Evolutionary conservation across 352 stramenopile species (phyloP).

Genomic region (Globisporangium acanthophoron): DNA sequence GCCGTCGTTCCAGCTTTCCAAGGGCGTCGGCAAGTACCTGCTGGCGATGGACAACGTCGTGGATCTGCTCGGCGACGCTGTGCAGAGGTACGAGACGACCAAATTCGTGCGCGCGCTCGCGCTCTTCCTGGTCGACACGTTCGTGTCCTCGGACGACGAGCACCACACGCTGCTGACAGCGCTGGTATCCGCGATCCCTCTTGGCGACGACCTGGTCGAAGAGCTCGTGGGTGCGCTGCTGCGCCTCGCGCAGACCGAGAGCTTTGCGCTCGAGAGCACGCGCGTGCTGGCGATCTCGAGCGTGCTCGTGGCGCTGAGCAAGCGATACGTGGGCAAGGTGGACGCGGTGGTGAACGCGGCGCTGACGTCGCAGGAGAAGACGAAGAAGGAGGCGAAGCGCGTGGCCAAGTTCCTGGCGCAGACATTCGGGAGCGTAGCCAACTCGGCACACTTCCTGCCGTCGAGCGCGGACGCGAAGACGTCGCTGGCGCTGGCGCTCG

Average conservation of each 20-base stretch:
- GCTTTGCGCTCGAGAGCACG: slow-evolving; percentile 30
- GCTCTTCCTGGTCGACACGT: slow-evolving; percentile 39
- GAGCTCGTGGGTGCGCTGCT: slow-evolving; percentile 50
- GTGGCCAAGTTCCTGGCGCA: slow-evolving; percentile 55
- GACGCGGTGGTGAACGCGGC: slow-evolving; percentile 33
- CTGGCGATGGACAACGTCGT: slow-evolving; percentile 60
- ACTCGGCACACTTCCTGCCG: slow-evolving; percentile 75
- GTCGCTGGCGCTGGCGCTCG: slow-evolving; percentile 67
- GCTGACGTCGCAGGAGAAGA: slow-evolving; percentile 21
- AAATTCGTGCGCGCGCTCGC: slow-evolving; percentile 64
- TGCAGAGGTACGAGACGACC: slow-evolving; percentile 61
- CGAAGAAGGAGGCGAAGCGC: slow-evolving; percentile 46
- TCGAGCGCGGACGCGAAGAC: slow-evolving; percentile 56
- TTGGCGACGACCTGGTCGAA: slow-evolving; percentile 39
- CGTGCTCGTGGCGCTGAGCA: slow-evolving; percentile 44
- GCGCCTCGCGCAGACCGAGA: slow-evolving; percentile 27
- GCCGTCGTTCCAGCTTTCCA: slow-evolving; percentile 51
- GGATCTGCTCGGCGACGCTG: slow-evolving; percentile 57
- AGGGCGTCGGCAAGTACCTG: slow-evolving; percentile 56
- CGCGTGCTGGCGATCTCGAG: slow-evolving; percentile 41
- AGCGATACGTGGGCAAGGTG: slow-evolving; percentile 51
- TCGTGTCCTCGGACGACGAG: slow-evolving; percentile 31
- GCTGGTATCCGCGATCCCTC: slow-evolving; percentile 33
- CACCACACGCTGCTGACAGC: slow-evolving; percentile 32
- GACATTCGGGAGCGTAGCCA: slow-evolving; percentile 66